Percentiles rank a stretch among this genome's conserved stretches.
phyloP scores from a whole-genome alignment of 345 rosid species.

The Citrus trifoliata region DNA sequence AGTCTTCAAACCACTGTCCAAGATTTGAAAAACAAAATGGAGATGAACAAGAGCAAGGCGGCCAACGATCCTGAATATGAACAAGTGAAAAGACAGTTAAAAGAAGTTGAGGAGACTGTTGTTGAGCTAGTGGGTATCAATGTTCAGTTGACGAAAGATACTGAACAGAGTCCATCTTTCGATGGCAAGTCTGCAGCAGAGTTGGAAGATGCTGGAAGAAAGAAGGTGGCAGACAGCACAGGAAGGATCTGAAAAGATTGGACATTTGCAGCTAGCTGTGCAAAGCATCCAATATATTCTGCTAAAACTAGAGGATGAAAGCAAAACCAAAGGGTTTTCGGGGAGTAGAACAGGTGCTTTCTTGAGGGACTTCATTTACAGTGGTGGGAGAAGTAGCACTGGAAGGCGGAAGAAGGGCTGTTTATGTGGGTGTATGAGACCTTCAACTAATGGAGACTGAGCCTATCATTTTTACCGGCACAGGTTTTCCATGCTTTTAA shows the following conservation, averaged over 20 bases:
- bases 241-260: slow-evolving; percentile 73
- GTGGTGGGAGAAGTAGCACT: slow-evolving; percentile 45
- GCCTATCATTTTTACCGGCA: neutral
- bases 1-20: slow-evolving; percentile 54
- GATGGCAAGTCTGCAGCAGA: slow-evolving; percentile 18
- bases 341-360: slow-evolving; percentile 50
- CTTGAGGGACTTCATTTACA: slow-evolving; percentile 65
- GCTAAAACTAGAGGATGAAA: slow-evolving; percentile 71
- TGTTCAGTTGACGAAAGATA: slow-evolving; percentile 43
- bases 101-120: slow-evolving; percentile 66
- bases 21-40: slow-evolving; percentile 67
- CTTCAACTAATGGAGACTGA: slow-evolving; percentile 52
- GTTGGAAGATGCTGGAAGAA: slow-evolving; percentile 37
- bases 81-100: slow-evolving; percentile 56
- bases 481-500: neutral
- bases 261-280: slow-evolving; percentile 69
- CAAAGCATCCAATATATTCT: slow-evolving; percentile 62
- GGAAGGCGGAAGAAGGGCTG: slow-evolving; percentile 53
- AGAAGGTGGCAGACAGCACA: slow-evolving; percentile 50
- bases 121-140: slow-evolving; percentile 51
- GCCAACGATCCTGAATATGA: slow-evolving; percentile 51
- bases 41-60: slow-evolving; percentile 52
- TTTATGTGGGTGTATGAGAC: slow-evolving; percentile 71
- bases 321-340: slow-evolving; percentile 46
- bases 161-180: slow-evolving; percentile 34